Evolutionary conservation across 352 stramenopile genomes (phyloP).

Genomic region (Phytopythium montanum): DNA sequence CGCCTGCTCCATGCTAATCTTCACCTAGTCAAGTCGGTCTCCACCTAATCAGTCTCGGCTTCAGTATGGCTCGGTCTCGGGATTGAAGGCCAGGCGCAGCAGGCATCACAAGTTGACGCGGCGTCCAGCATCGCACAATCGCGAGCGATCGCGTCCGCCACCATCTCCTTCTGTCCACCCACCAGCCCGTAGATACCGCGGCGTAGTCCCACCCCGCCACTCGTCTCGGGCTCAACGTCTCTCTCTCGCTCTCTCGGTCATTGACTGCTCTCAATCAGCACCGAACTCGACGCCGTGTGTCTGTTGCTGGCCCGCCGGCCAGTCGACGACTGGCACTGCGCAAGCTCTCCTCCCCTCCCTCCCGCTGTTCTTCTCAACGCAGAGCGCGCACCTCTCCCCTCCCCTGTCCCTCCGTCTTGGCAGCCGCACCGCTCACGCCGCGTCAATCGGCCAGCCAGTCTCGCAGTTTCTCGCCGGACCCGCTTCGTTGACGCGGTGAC

Average conservation of each 20-base stretch:
- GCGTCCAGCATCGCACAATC: neutral
- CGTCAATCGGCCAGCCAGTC: neutral
- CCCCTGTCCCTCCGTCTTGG: neutral
- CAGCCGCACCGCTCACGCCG: neutral
- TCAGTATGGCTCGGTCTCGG: neutral
- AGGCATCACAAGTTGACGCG: neutral
- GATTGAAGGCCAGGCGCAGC: neutral
- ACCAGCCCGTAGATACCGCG: neutral
- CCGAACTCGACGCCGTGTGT: neutral
- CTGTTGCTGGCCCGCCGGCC: neutral
- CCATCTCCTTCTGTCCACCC: constrained; percentile 2
- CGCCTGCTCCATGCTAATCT: neutral
- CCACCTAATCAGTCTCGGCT: too few relatives aligned
- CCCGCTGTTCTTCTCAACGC: neutral
- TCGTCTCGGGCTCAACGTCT: neutral
- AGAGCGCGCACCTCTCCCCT: neutral
- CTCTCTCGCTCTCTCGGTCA: neutral
- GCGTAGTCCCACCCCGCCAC: neutral
- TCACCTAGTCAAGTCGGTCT: too few relatives aligned
- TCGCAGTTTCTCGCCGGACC: neutral
- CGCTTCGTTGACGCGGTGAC: neutral
- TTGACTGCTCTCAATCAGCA: too few relatives aligned
- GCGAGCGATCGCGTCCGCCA: neutral
- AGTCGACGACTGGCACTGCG: neutral
- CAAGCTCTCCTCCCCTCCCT: neutral